Evolutionary conservation across 164 flowering plant species (phyloP), one percentile per base, ranked within the genome.

Genomic region (Umbilicus rupestris): DNA sequence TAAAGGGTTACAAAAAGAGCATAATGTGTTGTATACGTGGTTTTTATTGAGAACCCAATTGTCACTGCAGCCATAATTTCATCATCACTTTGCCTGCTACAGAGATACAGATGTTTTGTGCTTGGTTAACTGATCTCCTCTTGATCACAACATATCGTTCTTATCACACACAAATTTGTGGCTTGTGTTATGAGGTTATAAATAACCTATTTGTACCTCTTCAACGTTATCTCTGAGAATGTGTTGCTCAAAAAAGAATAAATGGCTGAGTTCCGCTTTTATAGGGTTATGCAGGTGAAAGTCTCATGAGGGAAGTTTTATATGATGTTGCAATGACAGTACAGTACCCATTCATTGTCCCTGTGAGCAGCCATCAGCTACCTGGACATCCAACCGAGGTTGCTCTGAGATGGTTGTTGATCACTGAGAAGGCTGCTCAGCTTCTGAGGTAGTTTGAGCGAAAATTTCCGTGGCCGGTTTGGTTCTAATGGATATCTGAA

Each of bases 201-300:
- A 26, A 16, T 55, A 52, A 77, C 42, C 31, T 65, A 39, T 37
- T 69, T 66, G 24, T 14, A 44, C 19, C 69, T 58, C 59, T 47
- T 29, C 39, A 26, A 3, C 12, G 28, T 11, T 12, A 14, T 64
- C 44, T 33, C 26, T 5, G 30, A 30, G 44, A 37, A 28, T 63
- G 15, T 33, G 11, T 0, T 39, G 28, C 29, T 2, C 31, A 10
- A 64, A 64, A n/a, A 11, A 64, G 24, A 24, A 14, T 3, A 39
- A 22, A 5, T 63, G 4, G 31, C 50, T 37, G 20, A 28, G 11
- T 31, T 73, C 3, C 30, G 22, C 46, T 26, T 3, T 39, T 28
- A 30, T 80, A 83, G 87, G 72, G 63, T 66, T 63, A 67, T 63
- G 79, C 69, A 37, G 81, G 81, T 68, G 83, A 71, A 63, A 66